Percentiles rank a stretch among this genome's conserved stretches.
phyloP scores from a whole-genome alignment of 2,329 filamentous ascomycete species.

The Immersiporthe knoxdaviesiana region DNA sequence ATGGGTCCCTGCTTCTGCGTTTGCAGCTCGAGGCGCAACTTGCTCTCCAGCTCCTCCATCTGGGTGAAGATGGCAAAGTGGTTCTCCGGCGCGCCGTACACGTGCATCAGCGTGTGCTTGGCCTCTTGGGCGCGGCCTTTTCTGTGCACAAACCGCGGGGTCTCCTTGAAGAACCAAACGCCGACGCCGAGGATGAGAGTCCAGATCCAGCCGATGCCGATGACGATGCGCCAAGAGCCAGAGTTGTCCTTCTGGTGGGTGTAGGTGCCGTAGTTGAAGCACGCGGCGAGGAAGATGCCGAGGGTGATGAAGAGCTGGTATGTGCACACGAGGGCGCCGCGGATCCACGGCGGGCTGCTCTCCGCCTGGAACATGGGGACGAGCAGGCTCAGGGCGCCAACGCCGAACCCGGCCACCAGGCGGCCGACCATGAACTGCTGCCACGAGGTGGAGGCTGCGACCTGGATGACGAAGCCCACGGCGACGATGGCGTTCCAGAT shows the following conservation, averaged over 20 bases:
- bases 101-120: constrained; percentile 49
- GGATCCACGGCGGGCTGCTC: constrained; percentile 67
- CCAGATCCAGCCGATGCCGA: constrained; percentile 57
- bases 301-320: constrained; percentile 76
- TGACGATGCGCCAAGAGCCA: constrained; percentile 63
- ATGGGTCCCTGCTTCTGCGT: constrained; percentile 44
- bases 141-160: constrained; percentile 56
- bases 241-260: constrained; percentile 48
- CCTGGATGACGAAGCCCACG: constrained; percentile 70
- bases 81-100: constrained; percentile 50
- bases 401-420: constrained; percentile 67
- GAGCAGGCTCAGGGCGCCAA: constrained; percentile 66
- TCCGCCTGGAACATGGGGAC: constrained; percentile 78
- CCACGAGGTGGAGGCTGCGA: constrained; percentile 59
- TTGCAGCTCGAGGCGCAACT: constrained; percentile 52
- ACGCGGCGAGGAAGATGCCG: constrained; percentile 64
- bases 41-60: constrained; percentile 57
- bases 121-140: constrained; percentile 51
- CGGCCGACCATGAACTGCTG: constrained; percentile 69
- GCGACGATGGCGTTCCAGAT: constrained; percentile 63
- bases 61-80: constrained; percentile 52
- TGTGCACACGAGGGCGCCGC: constrained; percentile 65
- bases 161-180: constrained; percentile 56
- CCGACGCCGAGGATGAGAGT: constrained; percentile 52
- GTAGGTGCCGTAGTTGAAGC: constrained; percentile 66